These are phyloP conservation scores for Fusarium tjaetaba DNA, from an alignment of 2,329 filamentous ascomycete species.

Conservation along the genomic window DNA sequence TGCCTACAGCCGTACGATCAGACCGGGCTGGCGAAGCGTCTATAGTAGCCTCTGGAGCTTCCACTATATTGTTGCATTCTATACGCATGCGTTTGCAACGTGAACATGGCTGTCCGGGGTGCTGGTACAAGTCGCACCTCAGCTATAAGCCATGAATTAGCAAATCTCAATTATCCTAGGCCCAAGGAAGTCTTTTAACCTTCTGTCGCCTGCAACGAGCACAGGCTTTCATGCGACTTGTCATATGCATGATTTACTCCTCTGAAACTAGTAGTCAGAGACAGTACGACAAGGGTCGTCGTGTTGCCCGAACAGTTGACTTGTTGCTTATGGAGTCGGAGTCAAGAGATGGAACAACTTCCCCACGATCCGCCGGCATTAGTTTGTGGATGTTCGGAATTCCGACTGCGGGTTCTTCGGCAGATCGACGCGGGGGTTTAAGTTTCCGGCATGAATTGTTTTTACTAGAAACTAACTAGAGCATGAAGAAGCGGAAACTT, in stretches of 20 bases:
- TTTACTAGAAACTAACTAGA: not conserved
- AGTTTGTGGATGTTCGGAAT: not conserved
- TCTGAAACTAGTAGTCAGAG: not conserved
- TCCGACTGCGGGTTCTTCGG: not conserved
- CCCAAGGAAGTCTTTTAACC: not conserved
- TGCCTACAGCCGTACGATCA: not conserved
- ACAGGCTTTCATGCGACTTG: slow-evolving; percentile 1
- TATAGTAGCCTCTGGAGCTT: not conserved
- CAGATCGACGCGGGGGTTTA: not conserved
- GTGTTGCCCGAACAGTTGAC: not conserved
- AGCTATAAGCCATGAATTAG: not conserved
- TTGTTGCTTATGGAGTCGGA: not conserved
- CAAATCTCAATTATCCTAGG: not conserved
- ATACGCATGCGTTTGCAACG: not conserved
- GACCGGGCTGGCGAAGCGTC: not conserved
- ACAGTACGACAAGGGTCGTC: not conserved
- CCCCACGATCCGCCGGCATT: not conserved
- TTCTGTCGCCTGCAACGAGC: slow-evolving; percentile 4
- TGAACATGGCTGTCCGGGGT: not conserved
- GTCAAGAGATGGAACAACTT: not conserved
- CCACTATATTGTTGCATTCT: not conserved
- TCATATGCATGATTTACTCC: not conserved
- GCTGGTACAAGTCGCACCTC: not conserved
- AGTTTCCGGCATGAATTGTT: not conserved
- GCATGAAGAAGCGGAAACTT: not conserved